Evolutionary conservation across 164 flowering plant genomes (phyloP), one percentile per base, ranked within the genome.

Genomic region (Pachysandra terminalis): DNA sequence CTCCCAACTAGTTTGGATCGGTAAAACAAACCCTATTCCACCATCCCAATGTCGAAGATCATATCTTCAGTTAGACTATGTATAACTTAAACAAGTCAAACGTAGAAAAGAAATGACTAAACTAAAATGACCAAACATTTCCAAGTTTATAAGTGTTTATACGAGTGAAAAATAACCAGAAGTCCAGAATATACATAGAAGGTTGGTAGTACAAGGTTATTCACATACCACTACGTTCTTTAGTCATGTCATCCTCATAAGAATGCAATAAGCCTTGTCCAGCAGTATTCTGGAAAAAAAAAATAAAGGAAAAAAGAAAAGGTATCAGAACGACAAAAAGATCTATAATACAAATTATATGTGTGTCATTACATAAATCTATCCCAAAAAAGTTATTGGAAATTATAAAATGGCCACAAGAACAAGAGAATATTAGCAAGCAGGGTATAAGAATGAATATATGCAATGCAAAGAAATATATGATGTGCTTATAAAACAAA

Each of bases 181-280:
- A n/a, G 5, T 10, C 58, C 23, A 55, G 58, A 19, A 55, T 13
- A 45, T 3, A 56, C 16, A 37, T 13, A 52, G 14, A 32, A 35
- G 26, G 35, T 32, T 21, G 9, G 21, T 25, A 21, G 32, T 28
- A 21, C 32, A 53, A 26, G 52, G 16, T 59, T 53, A 27, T 17
- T 65, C 51, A 78, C 79, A 58, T 84, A 89, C 96, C 90, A 77
- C 82, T 65, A 71, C 73, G 68, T 64, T 76, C 78, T 72, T 81
- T 71, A 57, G 80, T 76, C 51, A 55, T 63, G 56, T 90, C 82
- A 54, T 74, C 56, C 68, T 86, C 89, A 78, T 73, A 86, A 41
- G 84, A 83, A 77, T 84, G 90, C 79, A 90, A 74, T 35, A 79
- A 19, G 17, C 71, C 52, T 28, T 37, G 37, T 48, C 40, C 70